These are phyloP conservation scores for Lepiota brunneoincarnata DNA, from an alignment of 768 basidiomycete species.

Conservation along the genomic window DNA sequence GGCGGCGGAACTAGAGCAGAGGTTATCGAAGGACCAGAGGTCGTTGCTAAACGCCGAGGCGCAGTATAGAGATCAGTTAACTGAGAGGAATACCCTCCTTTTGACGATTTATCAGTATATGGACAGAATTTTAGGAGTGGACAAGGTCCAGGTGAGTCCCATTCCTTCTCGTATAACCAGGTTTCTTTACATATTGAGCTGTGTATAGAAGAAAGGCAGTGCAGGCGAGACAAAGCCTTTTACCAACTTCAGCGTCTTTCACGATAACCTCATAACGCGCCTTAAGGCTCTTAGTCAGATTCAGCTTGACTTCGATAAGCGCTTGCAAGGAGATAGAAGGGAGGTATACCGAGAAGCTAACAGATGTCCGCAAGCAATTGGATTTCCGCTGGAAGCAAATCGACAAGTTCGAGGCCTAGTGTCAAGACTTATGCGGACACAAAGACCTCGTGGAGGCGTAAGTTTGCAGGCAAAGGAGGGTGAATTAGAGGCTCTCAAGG, in stretches of 20 bases:
- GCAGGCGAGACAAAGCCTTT: constrained; percentile 88
- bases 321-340: constrained; percentile 77
- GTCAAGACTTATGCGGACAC: constrained; percentile 79
- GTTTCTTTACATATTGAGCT: constrained; percentile 6
- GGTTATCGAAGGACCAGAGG: constrained; percentile 81
- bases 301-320: constrained; percentile 82
- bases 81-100: constrained; percentile 88
- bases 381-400: constrained; percentile 89
- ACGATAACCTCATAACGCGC: constrained; percentile 88
- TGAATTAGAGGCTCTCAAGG: constrained; percentile 88
- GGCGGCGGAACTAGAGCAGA: constrained; percentile 72
- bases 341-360: constrained; percentile 69
- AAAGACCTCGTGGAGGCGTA: constrained; percentile 82
- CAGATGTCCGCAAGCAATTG: constrained; percentile 80
- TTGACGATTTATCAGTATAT: constrained; percentile 93
- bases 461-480: constrained; percentile 80
- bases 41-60: constrained; percentile 66
- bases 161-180: background rate
- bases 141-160: constrained; percentile 75
- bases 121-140: constrained; percentile 89
- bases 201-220: constrained; percentile 62
- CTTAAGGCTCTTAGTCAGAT: constrained; percentile 84
- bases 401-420: constrained; percentile 86
- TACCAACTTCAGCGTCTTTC: constrained; percentile 91
- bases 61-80: constrained; percentile 88